Base-by-base conservation (phyloP, 108 stramenopile genomes). In the Heterococcus sp. region DNA sequence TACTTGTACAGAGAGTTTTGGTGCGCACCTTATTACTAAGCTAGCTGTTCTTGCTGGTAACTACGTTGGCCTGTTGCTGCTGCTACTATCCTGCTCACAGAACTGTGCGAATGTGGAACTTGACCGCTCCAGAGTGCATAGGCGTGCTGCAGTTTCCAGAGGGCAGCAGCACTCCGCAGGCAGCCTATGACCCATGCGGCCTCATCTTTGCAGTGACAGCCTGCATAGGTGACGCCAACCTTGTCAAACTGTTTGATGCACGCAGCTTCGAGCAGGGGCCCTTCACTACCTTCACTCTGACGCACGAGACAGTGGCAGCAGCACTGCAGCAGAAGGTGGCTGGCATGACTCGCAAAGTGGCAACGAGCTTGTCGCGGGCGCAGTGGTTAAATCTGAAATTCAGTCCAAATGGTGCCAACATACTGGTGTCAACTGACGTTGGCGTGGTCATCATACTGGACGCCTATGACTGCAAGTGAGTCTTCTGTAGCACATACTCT, bases 361-460 rank as follows among this genome's bases (percentile, higher is more conserved):
- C 84, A 11, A 69, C 72, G 31, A 69, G 73, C n/a, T 34, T 85
- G 68, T 73, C 80, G 11, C 78, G 73, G 28, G 83, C 85, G 0
- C 72, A 36, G n/a, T 88, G 87, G 87, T 84, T 65, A 46, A 75
- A 75, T 66, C 79, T 88, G 79, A 69, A 81, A 40, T 88, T 88
- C 82, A 81, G 78, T 46, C 58, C 76, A 8, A 86, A 88, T 46
- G 87, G 87, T 11, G 75, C 75, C 33, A 86, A 83, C 73, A 82
- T 88, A 35, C 77, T 88, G 11, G 66, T 88, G 38, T 37, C 77
- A 35, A 88, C 87, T 2, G 73, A 80, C 28, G 72, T 76, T 2
- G 77, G 83, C 36, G 34, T 84, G 37, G 37, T 86, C 66, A 40
- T 83, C 27, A 81, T 84, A 33, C 58, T 88, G 38, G 86, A 88